Conservation (phyloP, 768 basidiomycete species). For the Lactifluus rugatus region DNA sequence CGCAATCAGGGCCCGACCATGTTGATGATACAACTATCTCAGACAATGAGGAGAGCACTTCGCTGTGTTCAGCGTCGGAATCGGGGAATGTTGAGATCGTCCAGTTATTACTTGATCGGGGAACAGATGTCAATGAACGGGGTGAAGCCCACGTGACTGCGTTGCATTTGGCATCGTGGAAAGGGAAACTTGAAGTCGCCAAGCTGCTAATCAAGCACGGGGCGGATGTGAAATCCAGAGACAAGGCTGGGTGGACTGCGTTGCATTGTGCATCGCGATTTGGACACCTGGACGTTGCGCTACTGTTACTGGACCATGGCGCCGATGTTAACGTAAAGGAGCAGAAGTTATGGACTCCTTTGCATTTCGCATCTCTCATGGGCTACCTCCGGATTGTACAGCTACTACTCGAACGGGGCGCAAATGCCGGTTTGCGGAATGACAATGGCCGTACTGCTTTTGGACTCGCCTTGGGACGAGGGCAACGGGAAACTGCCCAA, state of each 20-base stretch:
- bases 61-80: background rate
- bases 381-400: background rate
- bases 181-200: background rate
- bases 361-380: background rate
- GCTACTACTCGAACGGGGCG: background rate
- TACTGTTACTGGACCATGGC: background rate
- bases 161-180: background rate
- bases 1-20: too few relatives aligned
- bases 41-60: background rate
- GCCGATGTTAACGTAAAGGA: background rate
- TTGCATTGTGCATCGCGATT: background rate
- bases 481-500: background rate
- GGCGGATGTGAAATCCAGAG: background rate
- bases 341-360: background rate
- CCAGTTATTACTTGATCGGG: background rate
- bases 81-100: background rate
- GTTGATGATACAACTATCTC: fast-evolving
- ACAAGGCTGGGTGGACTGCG: background rate
- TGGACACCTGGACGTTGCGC: background rate
- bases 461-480: background rate
- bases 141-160: background rate
- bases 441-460: background rate
- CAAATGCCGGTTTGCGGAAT: background rate
- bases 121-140: background rate
- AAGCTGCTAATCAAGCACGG: background rate